phyloP scores from a whole-genome alignment of 2,329 filamentous ascomycete species.

The Fusarium citri region DNA sequence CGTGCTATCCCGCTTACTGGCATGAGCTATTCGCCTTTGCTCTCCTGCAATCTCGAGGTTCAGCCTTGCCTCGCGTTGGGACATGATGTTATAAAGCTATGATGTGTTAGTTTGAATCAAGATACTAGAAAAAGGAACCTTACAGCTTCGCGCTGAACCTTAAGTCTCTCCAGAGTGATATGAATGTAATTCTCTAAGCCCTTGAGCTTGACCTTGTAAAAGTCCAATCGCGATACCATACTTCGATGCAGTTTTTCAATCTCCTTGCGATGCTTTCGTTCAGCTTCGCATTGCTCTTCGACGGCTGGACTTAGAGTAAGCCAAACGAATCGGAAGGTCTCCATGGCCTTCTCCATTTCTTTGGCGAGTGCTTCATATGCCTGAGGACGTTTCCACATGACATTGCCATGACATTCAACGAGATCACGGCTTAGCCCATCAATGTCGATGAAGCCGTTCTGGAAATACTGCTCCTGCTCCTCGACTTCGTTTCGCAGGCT shows the following conservation, averaged over 20 bases:
- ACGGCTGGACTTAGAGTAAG: slow-evolving; percentile 26
- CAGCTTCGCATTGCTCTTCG: slow-evolving; percentile 38
- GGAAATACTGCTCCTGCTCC: slow-evolving; percentile 65
- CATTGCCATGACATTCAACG: slow-evolving; percentile 72
- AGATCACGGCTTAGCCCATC: slow-evolving; percentile 71
- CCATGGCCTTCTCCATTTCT: slow-evolving; percentile 63
- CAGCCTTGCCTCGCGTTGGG: slow-evolving; percentile 72
- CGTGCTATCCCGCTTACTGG: slow-evolving; percentile 70
- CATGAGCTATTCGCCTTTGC: slow-evolving; percentile 68
- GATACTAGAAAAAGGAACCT: slow-evolving; percentile 41
- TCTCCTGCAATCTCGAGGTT: slow-evolving; percentile 72
- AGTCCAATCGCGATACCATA: slow-evolving; percentile 66
- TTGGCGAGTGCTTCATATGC: slow-evolving; percentile 67
- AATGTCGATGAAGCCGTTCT: slow-evolving; percentile 64
- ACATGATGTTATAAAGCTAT: slow-evolving; percentile 74
- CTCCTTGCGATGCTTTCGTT: slow-evolving; percentile 48
- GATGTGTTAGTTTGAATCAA: slow-evolving; percentile 18
- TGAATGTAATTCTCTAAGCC: slow-evolving; percentile 73
- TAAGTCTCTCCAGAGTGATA: slow-evolving; percentile 69
- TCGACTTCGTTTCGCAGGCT: slow-evolving; percentile 71
- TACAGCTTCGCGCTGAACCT: slow-evolving; percentile 71
- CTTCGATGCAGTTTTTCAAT: slow-evolving; percentile 62
- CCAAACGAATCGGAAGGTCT: slow-evolving; percentile 53
- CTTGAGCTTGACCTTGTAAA: slow-evolving; percentile 70
- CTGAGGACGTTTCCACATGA: slow-evolving; percentile 72